Base-by-base conservation (phyloP, 2,329 filamentous ascomycete genomes). In the Paecilomyces niveus region DNA sequence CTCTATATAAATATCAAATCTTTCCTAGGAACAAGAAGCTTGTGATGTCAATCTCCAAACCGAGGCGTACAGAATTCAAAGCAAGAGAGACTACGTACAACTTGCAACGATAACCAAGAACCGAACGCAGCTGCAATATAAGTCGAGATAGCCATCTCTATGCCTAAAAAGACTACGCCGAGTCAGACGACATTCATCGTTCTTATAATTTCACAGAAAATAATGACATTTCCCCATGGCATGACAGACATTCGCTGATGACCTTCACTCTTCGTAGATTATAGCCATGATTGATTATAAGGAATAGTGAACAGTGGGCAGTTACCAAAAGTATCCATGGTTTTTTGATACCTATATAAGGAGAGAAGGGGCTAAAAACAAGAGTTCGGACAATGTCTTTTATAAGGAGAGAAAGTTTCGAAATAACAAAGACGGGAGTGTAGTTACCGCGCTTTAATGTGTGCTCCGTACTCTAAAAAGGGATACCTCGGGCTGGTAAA, bases 381-480 rank as follows among this genome's bases (percentile, higher is more conserved):
- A 45, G 39, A n/a, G n/a, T 9, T 45, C 39, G 4, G 8, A 8
- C 6, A 39, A 21, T 18, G 18, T 6, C 15, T 13, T 21, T 45
- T 45, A 45, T 39, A 15, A 39, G 35, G 7, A 39, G 5, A 4
- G 35, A 39, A 15, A 2, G 57, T 62, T 57, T 65, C 57, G 62
- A 35, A 31, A 59, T 26, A 32, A 24, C 18, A 7, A 24, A 26
- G 18, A 18, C n/a, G 1, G 39, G 32, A 33, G 13, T 15, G 8
- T 33, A 33, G 5, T 9, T 11, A 4, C 32, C 13, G 26, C 22
- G 26, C 26, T 6, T 7, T 7, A 7, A 29, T 5, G 26, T 26
- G 5, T 5, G 7, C 26, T 29, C 26, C 26, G 5, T 29, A 29
- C 4, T 5, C 26, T 29, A 29, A 29, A 29, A 1, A 29, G 2